phyloP scores from a whole-genome alignment of 2,329 filamentous ascomycete species.

The Ophiocordyceps sinensis region DNA sequence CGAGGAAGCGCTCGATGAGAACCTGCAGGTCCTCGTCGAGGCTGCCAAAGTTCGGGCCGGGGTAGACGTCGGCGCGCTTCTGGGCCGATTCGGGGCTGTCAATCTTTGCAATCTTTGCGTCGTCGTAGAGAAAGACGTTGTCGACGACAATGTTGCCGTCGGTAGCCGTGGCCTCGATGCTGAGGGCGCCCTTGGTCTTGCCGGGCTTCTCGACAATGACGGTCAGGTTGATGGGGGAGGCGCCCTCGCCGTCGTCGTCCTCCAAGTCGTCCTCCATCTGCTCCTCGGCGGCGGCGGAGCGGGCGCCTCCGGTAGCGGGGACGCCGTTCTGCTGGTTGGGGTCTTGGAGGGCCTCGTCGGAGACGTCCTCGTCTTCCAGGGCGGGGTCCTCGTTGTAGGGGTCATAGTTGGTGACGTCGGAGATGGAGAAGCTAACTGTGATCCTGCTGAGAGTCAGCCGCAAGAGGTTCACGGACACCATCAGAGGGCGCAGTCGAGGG shows the following conservation, averaged over 20 bases:
- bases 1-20: slow-evolving; percentile 82
- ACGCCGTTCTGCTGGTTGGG: slow-evolving; percentile 40
- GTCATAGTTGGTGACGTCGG: slow-evolving; percentile 24
- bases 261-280: slow-evolving; percentile 30
- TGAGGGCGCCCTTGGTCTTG: slow-evolving; percentile 57
- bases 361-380: slow-evolving; percentile 24
- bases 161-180: slow-evolving; percentile 74
- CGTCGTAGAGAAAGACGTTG: slow-evolving; percentile 77
- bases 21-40: slow-evolving; percentile 93
- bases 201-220: slow-evolving; percentile 79
- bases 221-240: slow-evolving; percentile 69
- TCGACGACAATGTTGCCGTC: slow-evolving; percentile 79
- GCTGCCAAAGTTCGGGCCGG: slow-evolving; percentile 83
- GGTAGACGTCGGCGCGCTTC: slow-evolving; percentile 64
- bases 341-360: slow-evolving; percentile 29
- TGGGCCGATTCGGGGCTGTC: slow-evolving; percentile 64
- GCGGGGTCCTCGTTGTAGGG: slow-evolving; percentile 22
- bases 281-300: slow-evolving; percentile 36
- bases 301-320: slow-evolving; percentile 33
- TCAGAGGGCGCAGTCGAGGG: not conserved
- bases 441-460: slow-evolving; percentile 17
- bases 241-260: slow-evolving; percentile 39
- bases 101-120: slow-evolving; percentile 63
- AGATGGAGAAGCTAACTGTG: slow-evolving; percentile 28
- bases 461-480: not conserved